phyloP scores from a whole-genome alignment of 352 stramenopile genomes.

The Globisporangium alternatum region DNA sequence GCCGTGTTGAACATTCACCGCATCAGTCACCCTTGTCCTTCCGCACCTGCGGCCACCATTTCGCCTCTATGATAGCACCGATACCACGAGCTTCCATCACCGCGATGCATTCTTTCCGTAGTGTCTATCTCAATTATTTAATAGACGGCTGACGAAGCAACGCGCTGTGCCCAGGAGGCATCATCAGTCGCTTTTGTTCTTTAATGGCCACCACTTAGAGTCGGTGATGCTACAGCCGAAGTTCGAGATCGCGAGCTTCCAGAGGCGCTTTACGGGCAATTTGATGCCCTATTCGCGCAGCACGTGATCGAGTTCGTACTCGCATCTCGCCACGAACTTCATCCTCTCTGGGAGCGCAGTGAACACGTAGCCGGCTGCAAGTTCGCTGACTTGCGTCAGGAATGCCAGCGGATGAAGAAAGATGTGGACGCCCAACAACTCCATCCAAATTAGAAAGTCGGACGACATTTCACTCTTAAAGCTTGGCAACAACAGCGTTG shows the following conservation, averaged over 20 bases:
- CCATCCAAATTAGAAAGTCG: slow-evolving; percentile 40
- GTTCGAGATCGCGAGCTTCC: slow-evolving; percentile 13
- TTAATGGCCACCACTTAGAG: slow-evolving; percentile 11
- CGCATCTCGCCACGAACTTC: slow-evolving; percentile 8
- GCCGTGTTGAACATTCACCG: too few relatives aligned
- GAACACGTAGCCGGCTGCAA: slow-evolving; percentile 34
- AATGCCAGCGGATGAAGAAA: slow-evolving; percentile 45
- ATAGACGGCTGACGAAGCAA: too few relatives aligned
- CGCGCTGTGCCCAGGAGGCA: too few relatives aligned
- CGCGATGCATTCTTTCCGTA: too few relatives aligned
- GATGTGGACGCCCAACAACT: slow-evolving; percentile 46
- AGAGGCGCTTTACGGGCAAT: slow-evolving; percentile 13
- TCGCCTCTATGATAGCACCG: too few relatives aligned
- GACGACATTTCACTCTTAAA: slow-evolving; percentile 28
- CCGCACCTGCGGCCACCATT: too few relatives aligned
- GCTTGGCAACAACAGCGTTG: slow-evolving; percentile 10
- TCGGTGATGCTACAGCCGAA: background rate
- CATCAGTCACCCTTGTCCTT: too few relatives aligned
- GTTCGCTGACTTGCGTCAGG: slow-evolving; percentile 46
- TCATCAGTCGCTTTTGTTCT: background rate
- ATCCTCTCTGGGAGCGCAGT: slow-evolving; percentile 10
- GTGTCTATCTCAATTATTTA: too few relatives aligned
- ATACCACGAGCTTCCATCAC: too few relatives aligned
- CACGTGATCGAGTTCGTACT: slow-evolving; percentile 1
- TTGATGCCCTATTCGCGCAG: slow-evolving; percentile 15